Evolutionary conservation across 768 basidiomycete species (phyloP).

Genomic region (Tricholoma hemisulphureum): DNA sequence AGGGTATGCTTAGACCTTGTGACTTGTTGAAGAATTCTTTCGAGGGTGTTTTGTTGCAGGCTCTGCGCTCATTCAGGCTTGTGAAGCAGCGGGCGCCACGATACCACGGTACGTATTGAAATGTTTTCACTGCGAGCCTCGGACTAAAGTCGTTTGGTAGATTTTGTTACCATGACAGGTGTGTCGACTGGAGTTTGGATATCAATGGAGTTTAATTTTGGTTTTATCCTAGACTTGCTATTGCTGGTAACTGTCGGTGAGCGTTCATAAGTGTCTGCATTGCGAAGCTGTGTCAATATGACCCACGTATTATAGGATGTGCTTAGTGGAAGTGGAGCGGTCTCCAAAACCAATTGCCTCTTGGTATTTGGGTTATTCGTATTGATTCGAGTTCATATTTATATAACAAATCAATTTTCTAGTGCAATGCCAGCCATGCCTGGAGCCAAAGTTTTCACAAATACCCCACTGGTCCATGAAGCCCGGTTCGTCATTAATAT

Average conservation of each 20-base stretch:
- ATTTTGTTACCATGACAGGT: constrained; percentile 88
- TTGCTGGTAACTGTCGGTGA: constrained; percentile 96
- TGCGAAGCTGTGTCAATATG: constrained; percentile 4
- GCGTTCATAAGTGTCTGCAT: constrained; percentile 21
- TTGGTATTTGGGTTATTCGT: constrained; percentile 49
- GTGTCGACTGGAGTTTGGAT: constrained; percentile 14
- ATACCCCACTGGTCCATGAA: constrained; percentile 87
- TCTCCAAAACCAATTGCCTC: constrained; percentile 95
- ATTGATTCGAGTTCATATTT: background rate
- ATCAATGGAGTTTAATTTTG: constrained; percentile 3
- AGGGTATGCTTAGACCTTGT: constrained; percentile 56
- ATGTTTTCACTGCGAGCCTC: constrained; percentile 6
- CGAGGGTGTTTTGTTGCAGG: constrained; percentile 42
- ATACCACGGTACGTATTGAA: constrained; percentile 63
- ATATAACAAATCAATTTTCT: constrained; percentile 3
- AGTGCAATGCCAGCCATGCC: constrained; percentile 99
- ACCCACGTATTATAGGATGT: constrained; percentile 65
- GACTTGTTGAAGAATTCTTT: background rate
- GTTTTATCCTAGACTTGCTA: constrained; percentile 64
- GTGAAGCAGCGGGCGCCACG: constrained; percentile 81
- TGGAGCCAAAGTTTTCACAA: constrained; percentile 88
- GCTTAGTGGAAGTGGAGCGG: constrained; percentile 94
- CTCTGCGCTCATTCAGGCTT: constrained; percentile 95
- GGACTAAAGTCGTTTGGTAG: constrained; percentile 35
- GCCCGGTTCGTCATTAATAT: constrained; percentile 51